phyloP scores from a whole-genome alignment of 768 basidiomycete genomes.

The Suillus fuscotomentosus region DNA sequence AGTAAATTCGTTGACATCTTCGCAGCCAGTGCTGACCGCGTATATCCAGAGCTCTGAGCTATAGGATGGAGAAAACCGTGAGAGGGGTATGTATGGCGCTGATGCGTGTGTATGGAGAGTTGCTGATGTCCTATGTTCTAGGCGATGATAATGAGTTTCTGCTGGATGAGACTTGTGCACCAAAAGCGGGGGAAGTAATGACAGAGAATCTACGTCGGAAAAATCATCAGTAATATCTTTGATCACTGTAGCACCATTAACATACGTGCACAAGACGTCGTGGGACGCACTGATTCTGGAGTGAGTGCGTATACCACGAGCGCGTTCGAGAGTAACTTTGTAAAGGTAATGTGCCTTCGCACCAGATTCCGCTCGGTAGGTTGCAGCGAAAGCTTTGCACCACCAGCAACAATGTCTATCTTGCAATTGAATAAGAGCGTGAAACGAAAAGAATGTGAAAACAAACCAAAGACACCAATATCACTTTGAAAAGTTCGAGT shows the following conservation, averaged over 20 bases:
- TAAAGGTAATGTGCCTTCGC: slow-evolving; percentile 46
- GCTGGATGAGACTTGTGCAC: slow-evolving; percentile 54
- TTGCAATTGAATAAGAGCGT: slow-evolving; percentile 12
- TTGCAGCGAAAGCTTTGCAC: slow-evolving; percentile 32
- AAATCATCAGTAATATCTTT: slow-evolving; percentile 9
- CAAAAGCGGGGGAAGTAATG: slow-evolving; percentile 64
- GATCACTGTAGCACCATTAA: neutral
- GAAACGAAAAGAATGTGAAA: slow-evolving; percentile 5
- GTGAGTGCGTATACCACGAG: slow-evolving; percentile 64
- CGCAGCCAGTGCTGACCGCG: slow-evolving; percentile 53
- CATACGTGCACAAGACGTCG: slow-evolving; percentile 30
- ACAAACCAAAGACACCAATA: slow-evolving; percentile 43
- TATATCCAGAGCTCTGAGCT: slow-evolving; percentile 60
- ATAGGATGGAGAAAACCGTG: slow-evolving; percentile 14
- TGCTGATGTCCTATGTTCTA: slow-evolving; percentile 30
- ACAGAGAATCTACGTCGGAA: slow-evolving; percentile 33
- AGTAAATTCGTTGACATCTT: slow-evolving; percentile 33
- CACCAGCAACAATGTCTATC: slow-evolving; percentile 41
- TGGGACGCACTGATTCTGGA: slow-evolving; percentile 25
- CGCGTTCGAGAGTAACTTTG: slow-evolving; percentile 55
- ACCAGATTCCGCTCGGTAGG: slow-evolving; percentile 31
- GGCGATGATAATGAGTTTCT: slow-evolving; percentile 70
- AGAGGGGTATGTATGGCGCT: slow-evolving; percentile 58
- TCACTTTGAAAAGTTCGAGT: slow-evolving; percentile 31
- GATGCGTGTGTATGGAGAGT: slow-evolving; percentile 65